Conservation (phyloP, 202 grass and related monocot genomes). For the Tripidium arundinaceum region DNA sequence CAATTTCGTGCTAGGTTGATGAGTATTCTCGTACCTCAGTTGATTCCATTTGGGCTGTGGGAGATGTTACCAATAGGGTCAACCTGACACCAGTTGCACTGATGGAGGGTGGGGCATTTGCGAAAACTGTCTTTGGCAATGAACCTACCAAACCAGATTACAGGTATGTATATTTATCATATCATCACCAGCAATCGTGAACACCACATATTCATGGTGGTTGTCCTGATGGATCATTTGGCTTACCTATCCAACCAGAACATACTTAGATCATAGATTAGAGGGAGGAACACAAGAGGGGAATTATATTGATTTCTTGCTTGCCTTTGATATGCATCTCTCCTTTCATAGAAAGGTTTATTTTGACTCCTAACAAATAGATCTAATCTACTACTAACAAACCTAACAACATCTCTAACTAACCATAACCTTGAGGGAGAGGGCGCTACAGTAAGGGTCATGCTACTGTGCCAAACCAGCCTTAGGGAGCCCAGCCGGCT, state of each 20-base stretch:
- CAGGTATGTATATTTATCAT: constrained; percentile 43
- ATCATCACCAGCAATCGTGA: not conserved
- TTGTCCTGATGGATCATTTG: not conserved
- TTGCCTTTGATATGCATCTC: not conserved
- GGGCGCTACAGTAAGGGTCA: not conserved
- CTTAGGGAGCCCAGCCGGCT: not conserved
- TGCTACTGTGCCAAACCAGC: not conserved
- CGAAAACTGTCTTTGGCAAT: constrained; percentile 65
- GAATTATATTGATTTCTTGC: not conserved
- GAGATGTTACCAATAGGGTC: constrained; percentile 83
- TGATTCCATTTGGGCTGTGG: constrained; percentile 90
- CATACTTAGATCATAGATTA: not conserved
- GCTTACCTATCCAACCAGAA: not conserved
- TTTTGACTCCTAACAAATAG: not conserved
- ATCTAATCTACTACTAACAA: not conserved
- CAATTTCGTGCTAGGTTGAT: constrained; percentile 50
- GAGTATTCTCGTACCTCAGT: constrained; percentile 76
- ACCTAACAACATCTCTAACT: not conserved
- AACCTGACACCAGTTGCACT: constrained; percentile 93
- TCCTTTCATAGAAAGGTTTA: not conserved
- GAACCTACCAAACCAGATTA: constrained; percentile 84
- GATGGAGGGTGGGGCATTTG: constrained; percentile 91
- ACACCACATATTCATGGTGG: not conserved
- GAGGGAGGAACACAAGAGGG: not conserved
- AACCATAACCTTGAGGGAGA: not conserved